These are phyloP conservation scores for Physcomitrium patens DNA, from an alignment of 225 moss, liverwort and hornwort genomes.

Conservation along the genomic window DNA sequence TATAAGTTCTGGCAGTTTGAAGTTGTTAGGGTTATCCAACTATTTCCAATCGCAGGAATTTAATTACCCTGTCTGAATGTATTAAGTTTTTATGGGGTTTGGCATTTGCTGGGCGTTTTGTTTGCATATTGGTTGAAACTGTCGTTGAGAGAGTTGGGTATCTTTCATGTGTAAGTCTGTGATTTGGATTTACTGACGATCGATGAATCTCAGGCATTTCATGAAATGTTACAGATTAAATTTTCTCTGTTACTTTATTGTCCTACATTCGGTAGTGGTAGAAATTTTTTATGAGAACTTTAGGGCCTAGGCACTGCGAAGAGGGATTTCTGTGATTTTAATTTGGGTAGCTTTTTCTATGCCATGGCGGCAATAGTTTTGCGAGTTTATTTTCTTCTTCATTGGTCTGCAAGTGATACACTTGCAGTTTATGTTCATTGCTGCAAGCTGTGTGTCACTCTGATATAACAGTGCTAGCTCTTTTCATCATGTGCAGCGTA, in stretches of 20 bases:
- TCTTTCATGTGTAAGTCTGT: neutral
- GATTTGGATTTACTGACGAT: neutral
- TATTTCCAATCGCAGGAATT: neutral
- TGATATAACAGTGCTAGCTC: neutral
- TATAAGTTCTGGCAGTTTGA: neutral
- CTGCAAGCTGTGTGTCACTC: neutral
- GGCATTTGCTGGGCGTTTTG: too few species aligned
- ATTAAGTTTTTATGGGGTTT: neutral
- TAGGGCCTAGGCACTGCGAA: neutral
- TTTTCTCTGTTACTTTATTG: neutral
- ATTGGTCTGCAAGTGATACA: neutral
- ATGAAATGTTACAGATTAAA: neutral
- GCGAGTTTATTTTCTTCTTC: neutral
- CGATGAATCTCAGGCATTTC: neutral
- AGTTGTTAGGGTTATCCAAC: neutral
- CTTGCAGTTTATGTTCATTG: neutral
- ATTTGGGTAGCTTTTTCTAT: neutral
- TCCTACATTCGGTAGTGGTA: neutral
- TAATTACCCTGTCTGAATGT: neutral
- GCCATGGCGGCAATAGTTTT: neutral
- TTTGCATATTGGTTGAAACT: neutral
- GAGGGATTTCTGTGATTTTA: neutral
- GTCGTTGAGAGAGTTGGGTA: neutral
- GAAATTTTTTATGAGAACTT: neutral
- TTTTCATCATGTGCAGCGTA: constrained; percentile 43